Evolutionary conservation across 192 early-diverging fungal species (phyloP), one percentile per base, ranked within the genome.

Genomic region (Backusella parvicylindrica): DNA sequence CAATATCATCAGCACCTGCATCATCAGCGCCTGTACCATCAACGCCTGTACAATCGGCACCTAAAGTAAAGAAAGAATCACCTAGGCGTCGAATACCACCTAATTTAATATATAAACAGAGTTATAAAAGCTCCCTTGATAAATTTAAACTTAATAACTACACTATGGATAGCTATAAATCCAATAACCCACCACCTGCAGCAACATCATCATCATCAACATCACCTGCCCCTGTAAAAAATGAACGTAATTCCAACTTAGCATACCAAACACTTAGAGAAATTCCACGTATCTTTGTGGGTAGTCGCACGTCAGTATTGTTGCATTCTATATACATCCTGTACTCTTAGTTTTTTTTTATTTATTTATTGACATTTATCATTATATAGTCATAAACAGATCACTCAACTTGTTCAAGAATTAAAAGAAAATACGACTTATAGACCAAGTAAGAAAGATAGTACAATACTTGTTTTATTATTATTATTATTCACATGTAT

Each of bases 341-440:
- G 37, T 38, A 38, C 21, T 7, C 23, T 28, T 60, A 28, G 8
- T 0, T 8, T 50, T 6, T 23, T 60, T 0, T 11, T 60, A 26
- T 13, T 28, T 0, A 28, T 37, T 40, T 2, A 11, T 23, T 67
- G n/a, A n/a, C n/a, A n/a, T 32, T 21, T 36, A 21, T 21, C 9
- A 18, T n/a, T 40, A 12, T 12, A 36, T 68, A 76, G 75, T 13
- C 89, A 90, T 72, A 87, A 84, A 80, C 89, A 90, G 64, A 80
- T 90, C 6, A 71, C 86, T 21, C 89, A 90, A 77, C 72, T 90
- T 5, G 74, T 90, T 31, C 65, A 77, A 23, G 89, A 90, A 41
- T 77, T 90, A 65, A 84, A 84, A n/a, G 60, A 33, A 12, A 90
- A 90, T 33, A 85, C 89, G 21, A 77, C 71, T 3, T 90, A 90